Evolutionary conservation across 129 eudicot species (phyloP).

Genomic region (Chrysanthemum lavandulifolium): DNA sequence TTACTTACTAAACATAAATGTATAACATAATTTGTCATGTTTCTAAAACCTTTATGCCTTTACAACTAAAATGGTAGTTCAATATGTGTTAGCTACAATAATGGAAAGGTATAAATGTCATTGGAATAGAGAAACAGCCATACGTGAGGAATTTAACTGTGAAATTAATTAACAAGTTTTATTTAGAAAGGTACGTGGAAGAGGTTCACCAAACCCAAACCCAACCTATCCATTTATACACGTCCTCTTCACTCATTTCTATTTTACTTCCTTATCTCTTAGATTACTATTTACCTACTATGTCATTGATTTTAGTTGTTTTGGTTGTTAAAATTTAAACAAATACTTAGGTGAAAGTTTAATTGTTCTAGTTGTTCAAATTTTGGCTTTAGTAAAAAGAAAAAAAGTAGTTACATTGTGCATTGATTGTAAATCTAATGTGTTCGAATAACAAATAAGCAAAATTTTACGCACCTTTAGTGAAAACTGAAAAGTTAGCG

Average conservation of each 20-base stretch:
- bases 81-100: constrained; percentile 14
- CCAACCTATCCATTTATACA: constrained; percentile 60
- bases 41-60: constrained; percentile 6
- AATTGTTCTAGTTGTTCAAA: too few species aligned
- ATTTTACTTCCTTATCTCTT: neutral
- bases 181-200: constrained; percentile 24
- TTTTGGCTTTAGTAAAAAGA: too few species aligned
- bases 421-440: too few species aligned
- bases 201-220: constrained; percentile 76
- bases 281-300: constrained; percentile 7
- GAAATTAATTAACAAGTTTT: constrained; percentile 24
- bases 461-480: too few species aligned
- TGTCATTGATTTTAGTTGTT: too few species aligned
- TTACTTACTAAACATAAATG: neutral
- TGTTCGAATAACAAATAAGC: too few species aligned
- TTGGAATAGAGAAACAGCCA: constrained; percentile 20
- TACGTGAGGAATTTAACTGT: constrained; percentile 25
- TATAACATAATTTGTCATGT: neutral
- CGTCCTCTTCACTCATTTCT: constrained; percentile 19
- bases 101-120: constrained; percentile 28
- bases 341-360: too few species aligned
- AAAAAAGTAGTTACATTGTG: too few species aligned
- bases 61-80: constrained; percentile 20
- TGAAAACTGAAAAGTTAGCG: too few species aligned
- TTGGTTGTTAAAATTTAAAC: too few species aligned